Conservation (phyloP, 1,284 basidiomycete species). For the Stygiomarasmius scandens region DNA sequence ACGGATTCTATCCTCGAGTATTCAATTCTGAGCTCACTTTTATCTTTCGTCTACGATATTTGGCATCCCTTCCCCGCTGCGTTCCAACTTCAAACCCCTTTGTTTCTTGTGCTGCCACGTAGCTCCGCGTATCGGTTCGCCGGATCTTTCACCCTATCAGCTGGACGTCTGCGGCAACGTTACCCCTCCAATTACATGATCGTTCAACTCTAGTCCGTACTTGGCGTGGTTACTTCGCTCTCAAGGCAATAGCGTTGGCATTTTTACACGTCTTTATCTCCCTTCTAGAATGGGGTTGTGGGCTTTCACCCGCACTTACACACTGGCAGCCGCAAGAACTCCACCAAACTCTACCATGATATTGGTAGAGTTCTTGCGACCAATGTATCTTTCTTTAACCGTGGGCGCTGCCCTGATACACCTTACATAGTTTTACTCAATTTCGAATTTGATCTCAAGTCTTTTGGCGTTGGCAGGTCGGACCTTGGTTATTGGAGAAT, state of each 20-base stretch:
- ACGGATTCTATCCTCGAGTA: too few species aligned
- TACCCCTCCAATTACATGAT: not conserved
- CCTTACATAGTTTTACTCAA: not conserved
- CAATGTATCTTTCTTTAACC: too few species aligned
- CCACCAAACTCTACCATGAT: too few species aligned
- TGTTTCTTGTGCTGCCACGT: not conserved
- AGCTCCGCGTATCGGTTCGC: not conserved
- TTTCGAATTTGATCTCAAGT: not conserved
- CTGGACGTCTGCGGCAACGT: not conserved
- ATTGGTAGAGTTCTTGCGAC: too few species aligned
- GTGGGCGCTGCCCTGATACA: not conserved
- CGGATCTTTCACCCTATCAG: constrained; percentile 5
- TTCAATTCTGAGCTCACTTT: too few species aligned
- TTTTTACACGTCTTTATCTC: not conserved
- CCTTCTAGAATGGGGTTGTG: not conserved
- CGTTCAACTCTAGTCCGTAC: not conserved
- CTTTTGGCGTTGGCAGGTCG: not conserved
- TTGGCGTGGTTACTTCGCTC: not conserved
- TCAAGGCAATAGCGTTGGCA: not conserved
- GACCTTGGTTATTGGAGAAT: not conserved
- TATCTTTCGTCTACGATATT: too few species aligned
- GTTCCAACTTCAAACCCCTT: not conserved
- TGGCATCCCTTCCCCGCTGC: not conserved
- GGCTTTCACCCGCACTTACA: not conserved
- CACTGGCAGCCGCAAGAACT: not conserved